Evolutionary conservation across 176 grass and related monocot genomes (phyloP).

Genomic region (Lolium perenne): DNA sequence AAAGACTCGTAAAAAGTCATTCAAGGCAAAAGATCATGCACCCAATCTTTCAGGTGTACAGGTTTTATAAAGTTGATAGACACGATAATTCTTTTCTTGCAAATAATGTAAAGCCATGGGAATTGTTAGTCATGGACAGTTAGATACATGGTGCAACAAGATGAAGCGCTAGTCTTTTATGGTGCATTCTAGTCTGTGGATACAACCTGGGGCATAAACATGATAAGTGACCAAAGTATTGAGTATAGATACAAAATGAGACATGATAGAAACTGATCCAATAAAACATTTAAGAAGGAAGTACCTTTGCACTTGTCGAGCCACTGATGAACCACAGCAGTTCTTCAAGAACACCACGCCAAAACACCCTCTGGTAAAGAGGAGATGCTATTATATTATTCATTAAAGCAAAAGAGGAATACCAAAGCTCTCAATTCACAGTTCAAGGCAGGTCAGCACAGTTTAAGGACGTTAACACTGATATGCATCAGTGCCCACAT

Average conservation of each 20-base stretch:
- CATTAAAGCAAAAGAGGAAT: constrained; percentile 21
- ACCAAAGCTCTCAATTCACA: background rate
- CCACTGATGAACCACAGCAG: constrained; percentile 96
- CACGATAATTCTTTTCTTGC: background rate
- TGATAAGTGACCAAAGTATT: background rate
- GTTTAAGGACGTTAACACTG: too few species aligned
- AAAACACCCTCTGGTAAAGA: constrained; percentile 78
- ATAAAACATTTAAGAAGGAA: background rate
- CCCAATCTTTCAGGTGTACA: background rate
- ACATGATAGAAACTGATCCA: background rate
- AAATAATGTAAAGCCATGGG: background rate
- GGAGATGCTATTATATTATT: constrained; percentile 26
- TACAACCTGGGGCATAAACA: background rate
- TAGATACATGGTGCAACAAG: background rate
- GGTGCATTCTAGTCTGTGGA: background rate
- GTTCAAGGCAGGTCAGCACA: background rate
- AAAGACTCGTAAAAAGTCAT: background rate
- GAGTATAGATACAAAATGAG: background rate
- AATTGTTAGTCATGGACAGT: background rate
- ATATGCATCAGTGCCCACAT: background rate
- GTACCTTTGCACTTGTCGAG: constrained; percentile 88
- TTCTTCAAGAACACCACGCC: constrained; percentile 92
- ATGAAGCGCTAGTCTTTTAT: background rate
- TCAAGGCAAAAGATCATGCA: background rate
- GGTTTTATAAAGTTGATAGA: background rate